Base-by-base conservation (phyloP, 306 rosid species). In the Prunus armeniaca region DNA sequence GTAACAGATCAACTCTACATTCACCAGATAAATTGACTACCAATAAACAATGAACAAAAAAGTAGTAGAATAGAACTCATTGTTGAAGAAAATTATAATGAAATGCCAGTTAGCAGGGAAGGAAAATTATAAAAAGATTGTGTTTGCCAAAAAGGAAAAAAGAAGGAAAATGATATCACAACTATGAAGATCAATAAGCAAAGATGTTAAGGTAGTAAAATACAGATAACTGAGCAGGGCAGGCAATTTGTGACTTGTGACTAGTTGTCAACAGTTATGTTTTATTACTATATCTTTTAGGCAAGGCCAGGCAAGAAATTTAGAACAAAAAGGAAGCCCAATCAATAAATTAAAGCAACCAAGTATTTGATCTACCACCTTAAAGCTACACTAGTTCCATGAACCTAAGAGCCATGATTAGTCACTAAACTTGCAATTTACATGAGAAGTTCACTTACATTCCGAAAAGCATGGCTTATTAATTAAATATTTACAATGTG, bases 1-100 rank as follows among this genome's bases (percentile, higher is more conserved):
- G 74, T 70, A 51, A 17, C 27, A 70, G 62, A 70, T 55, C 73
- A 24, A 17, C 73, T 49, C 43, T 11, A 70, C 5, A 73, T 17
- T 58, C 68, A 73, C 27, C 12, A 11, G 27, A 73, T 19, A 60
- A 32, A 25, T 8, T 5, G 46, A 60, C 5, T 25, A 72, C 27
- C 28, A 28, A 49, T 18, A 58, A 61, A 19, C 60, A 73, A 73
- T 45, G 77, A 47, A 30, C 49, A 61, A 25, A 19, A 43, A 58
- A 19, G 69, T 45, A 6, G 57, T 32, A 32, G 38, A 32, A 32
- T 17, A 45, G 12, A 25, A 60, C 24, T 58, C 10, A 45, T 9
- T 41, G 34, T 20, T 3, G 13, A 9, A 20, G 2, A 43, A 66
- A 12, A 11, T 66, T 12, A 0, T 38, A 66, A 14, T 34, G 27